Evolutionary conservation across 2,329 filamentous ascomycete genomes (phyloP), one percentile per base, ranked within the genome.

Genomic region (Nothopassalora personata): DNA sequence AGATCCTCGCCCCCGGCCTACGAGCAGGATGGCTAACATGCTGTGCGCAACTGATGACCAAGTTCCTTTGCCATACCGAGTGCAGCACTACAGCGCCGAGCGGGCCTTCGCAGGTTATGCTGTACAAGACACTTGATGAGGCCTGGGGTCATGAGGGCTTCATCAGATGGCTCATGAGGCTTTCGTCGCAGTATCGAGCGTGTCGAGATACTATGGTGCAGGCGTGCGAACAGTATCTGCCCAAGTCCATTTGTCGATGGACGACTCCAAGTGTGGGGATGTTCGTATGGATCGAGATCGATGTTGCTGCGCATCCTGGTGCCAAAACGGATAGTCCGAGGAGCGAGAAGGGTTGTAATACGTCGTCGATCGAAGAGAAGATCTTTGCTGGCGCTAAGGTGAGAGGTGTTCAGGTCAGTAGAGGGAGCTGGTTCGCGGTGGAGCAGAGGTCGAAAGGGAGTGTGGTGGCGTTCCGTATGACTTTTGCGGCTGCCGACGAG

Each of bases 91-190:
- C 97, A 72, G 91, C 90, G 18, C 91, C 94, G 0, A 86, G 85
- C 57, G 94, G 94, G 47, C 83, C 96, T 68, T 86, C 89, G 0
- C 93, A 97, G 76, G 79, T 94, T 19, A 80, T 93, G 8, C 77
- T 97, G 57, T 92, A 89, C 78, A 95, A 96, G 76, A 80, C 99
- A 19, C 80, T 99, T 1, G 94, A 99, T 64, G 91, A 96, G 74
- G 86, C 87, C 53, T 99, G 94, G 94, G 94, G 93, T 27, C 94
- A 99, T 70, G 81, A 84, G 47, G 92, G 92, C 1, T 99, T 95
- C 71, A 75, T 99, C 27, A 82, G 87, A 69, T 99, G 94, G 94
- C 77, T 99, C 63, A 89, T 94, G 72, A 83, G 90, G 71, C 77
- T 97, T 67, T 84, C 91, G 49, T 74, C 85, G 68, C 85, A 91